A percentile compares a stretch with the other conserved stretches of the same genome.
These are phyloP conservation scores for Monilinia polystroma DNA, from an alignment of 2,329 filamentous ascomycete species.

Conservation along the genomic window DNA sequence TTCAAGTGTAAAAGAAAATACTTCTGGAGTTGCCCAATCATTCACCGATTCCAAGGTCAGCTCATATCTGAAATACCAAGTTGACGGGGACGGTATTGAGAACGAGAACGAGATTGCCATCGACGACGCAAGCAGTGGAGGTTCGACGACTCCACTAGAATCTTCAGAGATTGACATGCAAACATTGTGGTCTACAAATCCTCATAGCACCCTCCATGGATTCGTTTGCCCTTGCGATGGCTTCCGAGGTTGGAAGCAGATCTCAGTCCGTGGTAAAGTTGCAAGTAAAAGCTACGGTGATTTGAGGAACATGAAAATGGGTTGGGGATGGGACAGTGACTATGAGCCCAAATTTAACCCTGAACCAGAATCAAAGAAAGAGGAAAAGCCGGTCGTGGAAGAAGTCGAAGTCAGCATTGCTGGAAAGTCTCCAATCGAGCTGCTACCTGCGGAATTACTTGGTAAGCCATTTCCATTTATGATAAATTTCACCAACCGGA, in stretches of 20 bases:
- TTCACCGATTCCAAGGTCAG: constrained; percentile 61
- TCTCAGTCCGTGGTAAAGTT: constrained; percentile 54
- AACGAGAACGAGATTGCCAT: constrained; percentile 49
- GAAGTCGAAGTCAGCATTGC: constrained; percentile 38
- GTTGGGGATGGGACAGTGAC: constrained; percentile 49
- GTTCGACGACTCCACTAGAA: constrained; percentile 35
- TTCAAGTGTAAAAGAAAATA: constrained; percentile 39
- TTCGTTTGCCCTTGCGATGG: constrained; percentile 57
- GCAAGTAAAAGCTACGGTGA: constrained; percentile 63
- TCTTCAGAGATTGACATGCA: constrained; percentile 13
- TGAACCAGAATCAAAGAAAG: constrained; percentile 6
- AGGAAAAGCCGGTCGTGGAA: constrained; percentile 18
- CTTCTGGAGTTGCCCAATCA: constrained; percentile 52
- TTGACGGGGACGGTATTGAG: constrained; percentile 42
- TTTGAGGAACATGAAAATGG: constrained; percentile 54
- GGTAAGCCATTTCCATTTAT: constrained; percentile 51
- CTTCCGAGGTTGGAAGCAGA: constrained; percentile 63
- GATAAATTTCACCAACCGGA: constrained; percentile 14
- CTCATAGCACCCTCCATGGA: constrained; percentile 56
- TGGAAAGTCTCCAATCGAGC: constrained; percentile 62
- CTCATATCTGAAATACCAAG: constrained; percentile 48
- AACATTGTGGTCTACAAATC: constrained; percentile 42
- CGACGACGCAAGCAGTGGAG: constrained; percentile 40
- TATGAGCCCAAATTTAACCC: constrained; percentile 11
- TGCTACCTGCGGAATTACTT: constrained; percentile 67